Evolutionary conservation across 2,329 filamentous ascomycete genomes (phyloP).

Genomic region (Nemania diffusa): DNA sequence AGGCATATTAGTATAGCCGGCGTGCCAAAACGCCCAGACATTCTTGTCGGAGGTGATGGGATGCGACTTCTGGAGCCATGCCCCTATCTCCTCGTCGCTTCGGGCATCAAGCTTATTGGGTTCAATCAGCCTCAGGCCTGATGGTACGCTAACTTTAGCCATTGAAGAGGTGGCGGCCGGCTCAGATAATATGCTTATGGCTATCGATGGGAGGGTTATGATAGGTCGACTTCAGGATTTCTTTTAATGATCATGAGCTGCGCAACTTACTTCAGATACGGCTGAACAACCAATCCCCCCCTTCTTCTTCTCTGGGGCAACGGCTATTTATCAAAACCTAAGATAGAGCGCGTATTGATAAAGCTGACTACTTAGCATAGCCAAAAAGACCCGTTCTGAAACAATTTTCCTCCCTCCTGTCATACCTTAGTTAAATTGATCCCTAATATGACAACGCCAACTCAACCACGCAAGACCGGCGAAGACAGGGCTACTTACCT

Average conservation of each 20-base stretch:
- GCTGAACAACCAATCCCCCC: conserved; percentile 4
- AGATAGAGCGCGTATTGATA: neutral
- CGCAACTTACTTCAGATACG: neutral
- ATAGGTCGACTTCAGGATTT: neutral
- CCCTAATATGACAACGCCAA: neutral
- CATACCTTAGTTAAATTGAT: neutral
- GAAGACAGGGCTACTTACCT: neutral
- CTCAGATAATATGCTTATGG: conserved; percentile 28
- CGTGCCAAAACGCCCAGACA: conserved; percentile 57
- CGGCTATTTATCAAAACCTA: conserved; percentile 12
- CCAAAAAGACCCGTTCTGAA: neutral
- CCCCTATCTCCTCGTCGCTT: conserved; percentile 48
- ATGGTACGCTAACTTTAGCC: conserved; percentile 33
- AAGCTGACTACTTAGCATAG: neutral
- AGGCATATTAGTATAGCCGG: conserved; percentile 49
- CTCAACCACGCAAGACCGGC: neutral
- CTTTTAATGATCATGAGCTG: neutral
- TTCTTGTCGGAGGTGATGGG: conserved; percentile 54
- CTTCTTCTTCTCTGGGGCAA: neutral
- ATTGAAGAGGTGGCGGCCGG: conserved; percentile 22
- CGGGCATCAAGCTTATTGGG: conserved; percentile 45
- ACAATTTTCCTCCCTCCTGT: neutral
- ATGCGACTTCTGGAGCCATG: conserved; percentile 44
- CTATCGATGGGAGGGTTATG: conserved; percentile 38
- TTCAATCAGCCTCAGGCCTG: conserved; percentile 41